Conservation (phyloP, 1,139 yeast genomes). For the Lodderomyces beijingensis region DNA sequence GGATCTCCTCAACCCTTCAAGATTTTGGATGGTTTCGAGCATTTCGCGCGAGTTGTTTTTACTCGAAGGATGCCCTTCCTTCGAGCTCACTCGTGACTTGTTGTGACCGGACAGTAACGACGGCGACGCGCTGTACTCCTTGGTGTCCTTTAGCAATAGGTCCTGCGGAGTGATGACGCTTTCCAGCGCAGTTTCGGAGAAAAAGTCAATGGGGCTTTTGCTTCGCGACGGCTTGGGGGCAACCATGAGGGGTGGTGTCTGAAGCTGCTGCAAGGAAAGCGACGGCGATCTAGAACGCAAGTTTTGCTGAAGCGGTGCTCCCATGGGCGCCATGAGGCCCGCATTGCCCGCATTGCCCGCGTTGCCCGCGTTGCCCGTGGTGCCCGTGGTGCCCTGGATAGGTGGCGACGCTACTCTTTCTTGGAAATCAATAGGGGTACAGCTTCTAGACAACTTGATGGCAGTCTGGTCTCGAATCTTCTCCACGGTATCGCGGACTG, state of each 20-base stretch:
- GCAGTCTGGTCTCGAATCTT: conserved; percentile 43
- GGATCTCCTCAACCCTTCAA: conserved; percentile 20
- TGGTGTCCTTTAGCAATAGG: conserved; percentile 20
- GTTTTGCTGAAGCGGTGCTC: not conserved
- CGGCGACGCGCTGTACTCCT: conserved; percentile 12
- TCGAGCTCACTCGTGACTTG: conserved; percentile 11
- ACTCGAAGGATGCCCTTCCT: conserved; percentile 11
- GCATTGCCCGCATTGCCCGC: not conserved
- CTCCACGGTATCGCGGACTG: conserved; percentile 62
- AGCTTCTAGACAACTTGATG: conserved; percentile 7
- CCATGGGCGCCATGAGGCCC: not conserved
- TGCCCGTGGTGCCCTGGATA: conserved; percentile 7
- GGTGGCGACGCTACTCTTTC: conserved; percentile 11
- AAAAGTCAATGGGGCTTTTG: conserved; percentile 29
- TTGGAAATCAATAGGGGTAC: conserved; percentile 9
- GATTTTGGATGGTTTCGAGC: conserved; percentile 25
- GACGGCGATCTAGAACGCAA: not conserved
- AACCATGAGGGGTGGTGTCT: conserved; percentile 6
- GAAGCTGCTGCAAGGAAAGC: not conserved
- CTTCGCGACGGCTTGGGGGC: conserved; percentile 35
- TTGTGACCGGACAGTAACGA: conserved; percentile 1
- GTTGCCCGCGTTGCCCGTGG: not conserved
- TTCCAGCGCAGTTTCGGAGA: conserved; percentile 38
- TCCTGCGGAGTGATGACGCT: conserved; percentile 39
- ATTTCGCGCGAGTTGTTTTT: conserved; percentile 20